A percentile compares a stretch with the other conserved stretches of the same genome.
These are phyloP conservation scores for Dactylis glomerata DNA, from an alignment of 176 grass and related monocot species.

Conservation along the genomic window DNA sequence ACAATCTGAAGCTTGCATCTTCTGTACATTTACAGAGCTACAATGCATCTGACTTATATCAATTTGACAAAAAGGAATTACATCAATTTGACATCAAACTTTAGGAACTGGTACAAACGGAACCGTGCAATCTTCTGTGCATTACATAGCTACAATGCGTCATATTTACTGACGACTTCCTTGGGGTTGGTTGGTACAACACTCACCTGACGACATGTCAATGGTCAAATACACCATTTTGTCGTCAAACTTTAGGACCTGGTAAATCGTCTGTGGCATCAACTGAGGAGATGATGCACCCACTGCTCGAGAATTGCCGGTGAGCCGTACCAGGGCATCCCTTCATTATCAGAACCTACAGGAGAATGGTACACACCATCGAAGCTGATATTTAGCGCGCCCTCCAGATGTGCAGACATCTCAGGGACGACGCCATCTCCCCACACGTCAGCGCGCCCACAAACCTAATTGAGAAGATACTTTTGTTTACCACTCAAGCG, in stretches of 20 bases:
- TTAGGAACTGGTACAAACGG: too few species aligned
- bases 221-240: background rate
- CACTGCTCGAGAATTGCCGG: slow-evolving; percentile 74
- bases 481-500: background rate
- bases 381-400: slow-evolving; percentile 82
- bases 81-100: too few species aligned
- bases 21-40: too few species aligned
- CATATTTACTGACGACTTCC: background rate
- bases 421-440: slow-evolving; percentile 90
- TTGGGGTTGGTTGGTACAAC: background rate
- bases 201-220: background rate
- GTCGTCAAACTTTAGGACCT: background rate
- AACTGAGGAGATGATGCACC: slow-evolving; percentile 72
- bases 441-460: slow-evolving; percentile 78
- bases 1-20: too few species aligned
- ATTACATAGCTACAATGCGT: background rate
- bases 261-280: background rate
- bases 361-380: slow-evolving; percentile 94
- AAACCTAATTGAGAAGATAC: slow-evolving; percentile 44
- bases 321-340: slow-evolving; percentile 87
- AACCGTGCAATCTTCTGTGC: background rate
- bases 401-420: slow-evolving; percentile 78
- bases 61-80: background rate
- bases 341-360: slow-evolving; percentile 67
- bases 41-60: background rate